Conservation (phyloP, 257 asterid genomes). For the Forsythia viridissima region DNA sequence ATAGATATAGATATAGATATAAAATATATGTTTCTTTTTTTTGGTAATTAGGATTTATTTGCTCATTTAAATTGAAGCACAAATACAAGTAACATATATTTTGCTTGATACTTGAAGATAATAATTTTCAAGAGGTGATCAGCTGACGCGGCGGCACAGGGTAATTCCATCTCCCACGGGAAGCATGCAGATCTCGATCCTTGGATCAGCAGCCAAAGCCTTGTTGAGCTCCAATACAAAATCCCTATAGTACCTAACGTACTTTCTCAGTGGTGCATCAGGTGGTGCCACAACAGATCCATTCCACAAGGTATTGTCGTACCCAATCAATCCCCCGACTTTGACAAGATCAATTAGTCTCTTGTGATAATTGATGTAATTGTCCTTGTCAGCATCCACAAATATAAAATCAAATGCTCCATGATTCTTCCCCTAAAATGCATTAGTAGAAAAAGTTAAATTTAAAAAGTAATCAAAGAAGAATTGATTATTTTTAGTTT, state of each 20-base stretch:
- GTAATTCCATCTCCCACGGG: constrained; percentile 97
- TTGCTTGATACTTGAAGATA: too few relatives aligned
- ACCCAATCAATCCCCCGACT: constrained; percentile 82
- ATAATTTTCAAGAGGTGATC: constrained; percentile 3
- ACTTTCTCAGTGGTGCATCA: constrained; percentile 83
- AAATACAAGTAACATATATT: not conserved
- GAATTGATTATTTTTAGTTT: not conserved
- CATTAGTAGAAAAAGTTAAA: not conserved
- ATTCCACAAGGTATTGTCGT: constrained; percentile 91
- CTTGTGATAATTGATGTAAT: constrained; percentile 79
- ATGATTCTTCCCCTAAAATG: constrained; percentile 42
- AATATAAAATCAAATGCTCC: constrained; percentile 77
- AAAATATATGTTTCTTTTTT: too few relatives aligned
- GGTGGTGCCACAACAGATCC: constrained; percentile 91
- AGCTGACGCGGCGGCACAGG: constrained; percentile 85
- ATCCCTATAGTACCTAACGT: constrained; percentile 72
- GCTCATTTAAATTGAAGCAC: not conserved
- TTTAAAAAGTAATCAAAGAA: not conserved
- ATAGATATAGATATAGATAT: too few relatives aligned
- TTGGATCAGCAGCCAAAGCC: constrained; percentile 81
- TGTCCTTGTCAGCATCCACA: constrained; percentile 93
- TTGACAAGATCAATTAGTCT: constrained; percentile 73
- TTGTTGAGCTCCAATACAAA: constrained; percentile 83
- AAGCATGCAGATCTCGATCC: constrained; percentile 88
- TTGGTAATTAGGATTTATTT: not conserved